A percentile compares a stretch with the other conserved stretches of the same genome.
These are phyloP conservation scores for Pleurotus cornucopiae DNA, from an alignment of 768 basidiomycete genomes.

Conservation along the genomic window DNA sequence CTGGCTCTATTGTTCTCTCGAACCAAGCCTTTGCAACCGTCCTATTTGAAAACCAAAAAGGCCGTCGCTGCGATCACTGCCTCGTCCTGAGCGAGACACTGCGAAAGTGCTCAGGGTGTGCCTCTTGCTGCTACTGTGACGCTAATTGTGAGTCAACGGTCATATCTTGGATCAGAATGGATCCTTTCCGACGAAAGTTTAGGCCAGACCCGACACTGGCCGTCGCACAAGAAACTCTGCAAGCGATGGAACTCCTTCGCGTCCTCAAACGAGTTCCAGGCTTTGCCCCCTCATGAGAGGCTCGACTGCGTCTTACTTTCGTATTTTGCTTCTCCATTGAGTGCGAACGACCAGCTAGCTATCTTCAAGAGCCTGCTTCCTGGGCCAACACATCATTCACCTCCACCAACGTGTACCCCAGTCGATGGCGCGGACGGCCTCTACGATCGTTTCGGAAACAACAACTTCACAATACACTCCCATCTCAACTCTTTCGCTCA, in stretches of 20 bases:
- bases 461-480: constrained; percentile 76
- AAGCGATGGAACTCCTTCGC: constrained; percentile 45
- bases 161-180: neutral
- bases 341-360: constrained; percentile 1
- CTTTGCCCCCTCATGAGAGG: constrained; percentile 47
- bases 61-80: constrained; percentile 65
- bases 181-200: neutral
- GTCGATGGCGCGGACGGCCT: constrained; percentile 23
- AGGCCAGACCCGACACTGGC: constrained; percentile 76
- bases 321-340: constrained; percentile 42
- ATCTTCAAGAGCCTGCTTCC: constrained; percentile 44
- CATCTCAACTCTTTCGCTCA: constrained; percentile 68
- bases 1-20: constrained; percentile 49
- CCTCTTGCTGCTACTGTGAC: constrained; percentile 72
- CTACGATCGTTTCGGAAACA: constrained; percentile 69
- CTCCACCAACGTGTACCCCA: constrained; percentile 24
- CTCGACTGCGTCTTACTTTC: constrained; percentile 63
- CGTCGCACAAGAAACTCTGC: constrained; percentile 68
- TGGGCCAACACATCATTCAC: constrained; percentile 22
- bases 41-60: constrained; percentile 54
- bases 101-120: constrained; percentile 62
- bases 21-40: constrained; percentile 40
- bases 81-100: constrained; percentile 31
- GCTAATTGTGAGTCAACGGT: constrained; percentile 44
- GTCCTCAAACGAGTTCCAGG: constrained; percentile 41